Evolutionary conservation across 73 alveolate species (phyloP), one percentile per base, ranked within the genome.

Genomic region (Symbiodinium pilosum): DNA sequence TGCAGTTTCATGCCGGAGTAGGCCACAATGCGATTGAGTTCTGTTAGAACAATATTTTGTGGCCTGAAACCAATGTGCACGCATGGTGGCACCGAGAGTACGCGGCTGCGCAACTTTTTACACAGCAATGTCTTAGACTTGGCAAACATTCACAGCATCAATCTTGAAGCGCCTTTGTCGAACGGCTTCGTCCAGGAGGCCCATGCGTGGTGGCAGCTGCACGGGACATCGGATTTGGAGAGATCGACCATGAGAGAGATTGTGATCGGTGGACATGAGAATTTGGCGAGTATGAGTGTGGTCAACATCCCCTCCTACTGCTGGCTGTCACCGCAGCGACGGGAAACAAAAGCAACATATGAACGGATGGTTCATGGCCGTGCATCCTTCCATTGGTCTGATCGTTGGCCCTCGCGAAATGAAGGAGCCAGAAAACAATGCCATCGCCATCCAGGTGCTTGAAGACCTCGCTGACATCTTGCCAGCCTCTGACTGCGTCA

Each of bases 301-400:
- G 21, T 5, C 21, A 4, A 1, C 21, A 1, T 28, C 21, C 69
- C 69, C 21, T 20, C 69, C 69, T 28, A 52, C 21, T 20, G 69
- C 69, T 20, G 92, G 69, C 44, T 30, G 92, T 20, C 92, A 54
- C 3, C 71, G 92, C 38, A 84, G 43, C 30, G 71, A 42, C 32
- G 92, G 92, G 44, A 11, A 40, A 1, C 9, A 11, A 42, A 42
- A n/a, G 21, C 40, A 2, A n/a, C 28, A 21, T 73, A 43, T 14
- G 43, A 84, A 43, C 41, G 92, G 92, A 0, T 84, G 92, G 92
- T 84, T 84, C 44, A 84, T 84, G 92, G 43, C 52, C 20, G 5
- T 39, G 9, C 39, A 20, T 30, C 73, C 92, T 0, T 41, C 20
- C 34, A 18, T 73, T 26, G 92, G 73, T 42, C 38, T 20, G 64